Percentiles rank a stretch among this genome's conserved stretches.
phyloP scores from a whole-genome alignment of 23 red algal species.

The Gracilaria domingensis region DNA sequence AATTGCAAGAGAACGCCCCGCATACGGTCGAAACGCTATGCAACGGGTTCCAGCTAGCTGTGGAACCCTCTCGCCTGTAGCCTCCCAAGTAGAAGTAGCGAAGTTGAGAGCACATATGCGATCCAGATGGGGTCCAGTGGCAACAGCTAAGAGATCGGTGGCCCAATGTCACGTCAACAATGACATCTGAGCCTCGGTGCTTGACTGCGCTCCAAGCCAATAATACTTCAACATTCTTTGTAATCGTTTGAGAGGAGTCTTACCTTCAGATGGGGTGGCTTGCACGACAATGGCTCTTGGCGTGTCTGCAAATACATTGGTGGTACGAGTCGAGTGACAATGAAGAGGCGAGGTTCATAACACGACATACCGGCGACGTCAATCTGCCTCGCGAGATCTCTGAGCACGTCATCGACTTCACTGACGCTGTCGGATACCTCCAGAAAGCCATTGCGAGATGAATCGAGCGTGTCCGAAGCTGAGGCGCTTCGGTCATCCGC shows the following conservation, averaged over 20 bases:
- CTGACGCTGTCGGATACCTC: neutral
- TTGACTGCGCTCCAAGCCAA: neutral
- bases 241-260: neutral
- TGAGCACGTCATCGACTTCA: slow-evolving; percentile 40
- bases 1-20: slow-evolving; percentile 57
- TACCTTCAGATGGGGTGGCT: neutral
- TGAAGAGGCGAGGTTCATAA: slow-evolving; percentile 22
- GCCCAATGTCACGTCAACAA: slow-evolving; percentile 68
- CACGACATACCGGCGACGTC: slow-evolving; percentile 38
- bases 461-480: neutral
- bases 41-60: slow-evolving; percentile 18
- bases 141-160: slow-evolving; percentile 46
- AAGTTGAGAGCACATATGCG: slow-evolving; percentile 68
- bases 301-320: slow-evolving; percentile 28
- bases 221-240: neutral
- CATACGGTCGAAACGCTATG: slow-evolving; percentile 62
- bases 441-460: slow-evolving; percentile 31
- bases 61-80: slow-evolving; percentile 5
- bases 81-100: slow-evolving; percentile 39
- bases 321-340: slow-evolving; percentile 8
- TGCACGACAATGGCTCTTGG: slow-evolving; percentile 15
- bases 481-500: neutral
- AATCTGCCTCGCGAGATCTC: slow-evolving; percentile 32
- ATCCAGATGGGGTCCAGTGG: slow-evolving; percentile 56
- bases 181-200: neutral